Evolutionary conservation across 352 stramenopile genomes (phyloP), one percentile per base, ranked within the genome.

Genomic region (Blastocystis sp.): DNA sequence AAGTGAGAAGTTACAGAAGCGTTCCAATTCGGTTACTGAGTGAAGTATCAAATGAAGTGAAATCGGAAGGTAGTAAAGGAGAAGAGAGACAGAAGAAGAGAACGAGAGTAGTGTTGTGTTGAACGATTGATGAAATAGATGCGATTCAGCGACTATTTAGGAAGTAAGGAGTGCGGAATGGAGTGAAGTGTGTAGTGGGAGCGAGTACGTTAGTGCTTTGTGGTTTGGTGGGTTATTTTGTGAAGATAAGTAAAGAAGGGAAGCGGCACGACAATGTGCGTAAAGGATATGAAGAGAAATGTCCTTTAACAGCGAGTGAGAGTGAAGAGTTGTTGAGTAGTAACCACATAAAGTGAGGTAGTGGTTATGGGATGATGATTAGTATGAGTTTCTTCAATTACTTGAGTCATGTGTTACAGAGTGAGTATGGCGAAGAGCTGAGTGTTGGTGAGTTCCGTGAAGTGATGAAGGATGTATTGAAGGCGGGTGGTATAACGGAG

Each of bases 211-310:
- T 38, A 21, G n/a, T 40, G 34, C 14, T 76, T 9, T n/a, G 34
- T 52, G 7, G 2, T 53, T 76, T 76, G 65, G 52, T 76, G 9
- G 65, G 7, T 10, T 76, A 76, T 34, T 76, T 76, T 76, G 65
- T 76, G 65, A 76, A 76, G 23, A 76, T 76, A 11, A 52, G 38
- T 52, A 76, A 76, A 40, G 65, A 76, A 76, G 65, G 65, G 11
- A 76, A 76, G 38, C 65, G 65, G 9, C 65, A 40, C 52, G 65
- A 76, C 34, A 2, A 3, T 41, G 65, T 76, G 41, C 7, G 34
- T 9, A 38, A 76, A 9, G 23, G 14, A 28, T 76, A 43, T 52
- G 65, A 52, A 52, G 52, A 9, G n/a, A 41, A 76, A 11, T 76
- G 65, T 76, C 65, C 65, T 14, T 43, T 76, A 76, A 76, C 65